These are phyloP conservation scores for Parachaetomium inaequale DNA, from an alignment of 495 filamentous ascomycete species.

Conservation along the genomic window DNA sequence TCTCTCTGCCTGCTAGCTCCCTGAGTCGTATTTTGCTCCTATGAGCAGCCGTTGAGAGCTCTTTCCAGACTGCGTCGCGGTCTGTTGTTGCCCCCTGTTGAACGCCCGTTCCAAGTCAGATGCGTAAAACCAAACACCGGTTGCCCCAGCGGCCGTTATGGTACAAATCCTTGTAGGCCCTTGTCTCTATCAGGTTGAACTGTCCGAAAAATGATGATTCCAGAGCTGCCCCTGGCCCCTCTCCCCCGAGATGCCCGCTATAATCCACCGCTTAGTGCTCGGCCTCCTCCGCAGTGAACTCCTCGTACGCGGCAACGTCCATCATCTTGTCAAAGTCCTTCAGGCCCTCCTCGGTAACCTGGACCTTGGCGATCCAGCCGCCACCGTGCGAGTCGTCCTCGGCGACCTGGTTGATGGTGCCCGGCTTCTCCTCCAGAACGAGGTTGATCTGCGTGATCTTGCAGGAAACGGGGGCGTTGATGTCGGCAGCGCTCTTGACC, in stretches of 20 bases:
- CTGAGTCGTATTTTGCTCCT: neutral
- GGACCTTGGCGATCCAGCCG: slow-evolving; percentile 89
- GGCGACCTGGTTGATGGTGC: slow-evolving; percentile 77
- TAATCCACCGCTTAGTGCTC: slow-evolving; percentile 21
- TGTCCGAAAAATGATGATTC: slow-evolving; percentile 21
- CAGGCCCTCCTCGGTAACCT: slow-evolving; percentile 58
- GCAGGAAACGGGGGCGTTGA: slow-evolving; percentile 81
- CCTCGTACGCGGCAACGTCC: slow-evolving; percentile 67
- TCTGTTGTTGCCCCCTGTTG: slow-evolving; percentile 3
- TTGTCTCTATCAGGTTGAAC: slow-evolving; percentile 38
- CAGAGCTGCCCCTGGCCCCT: slow-evolving; percentile 9
- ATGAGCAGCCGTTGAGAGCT: slow-evolving; percentile 17
- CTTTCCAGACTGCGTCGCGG: neutral
- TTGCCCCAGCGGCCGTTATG: slow-evolving; percentile 25
- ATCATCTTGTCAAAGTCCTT: slow-evolving; percentile 73
- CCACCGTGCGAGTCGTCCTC: slow-evolving; percentile 66
- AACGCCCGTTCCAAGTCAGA: slow-evolving; percentile 12
- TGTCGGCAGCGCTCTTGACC: slow-evolving; percentile 95
- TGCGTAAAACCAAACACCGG: slow-evolving; percentile 14
- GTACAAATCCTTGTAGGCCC: slow-evolving; percentile 26
- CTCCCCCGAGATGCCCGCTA: neutral
- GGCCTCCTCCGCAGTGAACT: slow-evolving; percentile 50
- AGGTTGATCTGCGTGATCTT: slow-evolving; percentile 68
- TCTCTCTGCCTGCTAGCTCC: neutral
- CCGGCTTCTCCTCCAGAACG: slow-evolving; percentile 75